These are phyloP conservation scores for Alloteropsis semialata DNA, from an alignment of 176 grass and related monocot genomes.

Conservation along the genomic window DNA sequence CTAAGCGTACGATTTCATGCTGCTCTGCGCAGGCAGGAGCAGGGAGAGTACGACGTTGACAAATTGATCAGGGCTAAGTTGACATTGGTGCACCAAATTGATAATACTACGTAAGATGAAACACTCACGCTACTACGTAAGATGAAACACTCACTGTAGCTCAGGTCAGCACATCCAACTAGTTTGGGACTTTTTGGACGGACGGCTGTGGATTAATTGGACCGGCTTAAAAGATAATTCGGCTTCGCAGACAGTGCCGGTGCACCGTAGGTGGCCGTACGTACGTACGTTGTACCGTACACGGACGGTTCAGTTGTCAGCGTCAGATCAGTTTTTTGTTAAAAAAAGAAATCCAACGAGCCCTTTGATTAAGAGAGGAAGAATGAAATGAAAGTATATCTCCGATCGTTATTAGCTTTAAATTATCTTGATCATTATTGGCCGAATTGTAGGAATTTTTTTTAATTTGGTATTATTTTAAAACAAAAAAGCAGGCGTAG, in stretches of 20 bases:
- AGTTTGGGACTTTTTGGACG: neutral
- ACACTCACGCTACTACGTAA: too few species aligned
- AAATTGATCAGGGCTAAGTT: neutral
- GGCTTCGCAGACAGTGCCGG: neutral
- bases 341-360: too few species aligned
- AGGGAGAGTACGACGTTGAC: neutral
- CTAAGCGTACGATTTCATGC: neutral
- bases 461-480: too few species aligned
- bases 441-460: too few species aligned
- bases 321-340: neutral
- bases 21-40: neutral
- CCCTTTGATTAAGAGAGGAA: too few species aligned
- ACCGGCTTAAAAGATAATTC: neutral
- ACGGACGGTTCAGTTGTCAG: neutral
- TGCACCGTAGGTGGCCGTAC: neutral
- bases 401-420: neutral
- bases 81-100: neutral
- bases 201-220: neutral
- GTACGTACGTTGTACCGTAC: neutral
- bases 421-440: too few species aligned
- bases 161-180: neutral
- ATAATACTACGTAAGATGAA: neutral
- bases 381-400: neutral
- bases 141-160: neutral
- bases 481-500: too few species aligned